These are phyloP conservation scores for Brassica cretica DNA, from an alignment of 345 rosid genomes.

Conservation along the genomic window DNA sequence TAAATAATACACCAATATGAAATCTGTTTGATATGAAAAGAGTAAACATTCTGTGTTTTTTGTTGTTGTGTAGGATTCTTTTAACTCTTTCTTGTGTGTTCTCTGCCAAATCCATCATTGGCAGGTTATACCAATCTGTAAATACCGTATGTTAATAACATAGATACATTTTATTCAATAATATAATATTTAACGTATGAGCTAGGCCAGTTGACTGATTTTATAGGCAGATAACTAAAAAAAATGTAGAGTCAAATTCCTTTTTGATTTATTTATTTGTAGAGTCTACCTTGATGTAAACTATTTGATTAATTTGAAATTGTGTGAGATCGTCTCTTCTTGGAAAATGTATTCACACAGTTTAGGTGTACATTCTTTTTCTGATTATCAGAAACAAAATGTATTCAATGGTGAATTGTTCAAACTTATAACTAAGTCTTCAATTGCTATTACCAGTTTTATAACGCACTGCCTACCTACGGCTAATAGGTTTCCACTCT, in stretches of 20 bases:
- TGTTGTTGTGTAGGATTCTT: not conserved
- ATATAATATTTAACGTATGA: too few relatives aligned
- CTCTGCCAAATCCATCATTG: conserved; percentile 3
- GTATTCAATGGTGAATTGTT: not conserved
- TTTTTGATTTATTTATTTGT: not conserved
- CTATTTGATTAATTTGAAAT: not conserved
- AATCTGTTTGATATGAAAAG: too few relatives aligned
- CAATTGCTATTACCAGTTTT: not conserved
- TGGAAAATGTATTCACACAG: not conserved
- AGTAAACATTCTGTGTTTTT: too few relatives aligned
- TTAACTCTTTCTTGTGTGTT: not conserved
- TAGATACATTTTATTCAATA: too few relatives aligned
- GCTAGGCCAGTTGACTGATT: too few relatives aligned
- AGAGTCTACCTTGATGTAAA: not conserved
- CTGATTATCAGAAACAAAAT: not conserved
- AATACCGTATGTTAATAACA: not conserved
- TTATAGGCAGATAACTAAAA: too few relatives aligned
- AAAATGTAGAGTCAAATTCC: too few relatives aligned
- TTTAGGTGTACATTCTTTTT: not conserved
- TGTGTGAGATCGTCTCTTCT: too few relatives aligned
- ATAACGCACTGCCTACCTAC: too few relatives aligned
- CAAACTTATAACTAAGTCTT: not conserved
- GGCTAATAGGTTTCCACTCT: too few relatives aligned
- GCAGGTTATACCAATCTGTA: conserved; percentile 21
- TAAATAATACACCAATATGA: too few relatives aligned